phyloP scores from a whole-genome alignment of 2,329 filamentous ascomycete species.

The Myriosclerotinia scirpicola region DNA sequence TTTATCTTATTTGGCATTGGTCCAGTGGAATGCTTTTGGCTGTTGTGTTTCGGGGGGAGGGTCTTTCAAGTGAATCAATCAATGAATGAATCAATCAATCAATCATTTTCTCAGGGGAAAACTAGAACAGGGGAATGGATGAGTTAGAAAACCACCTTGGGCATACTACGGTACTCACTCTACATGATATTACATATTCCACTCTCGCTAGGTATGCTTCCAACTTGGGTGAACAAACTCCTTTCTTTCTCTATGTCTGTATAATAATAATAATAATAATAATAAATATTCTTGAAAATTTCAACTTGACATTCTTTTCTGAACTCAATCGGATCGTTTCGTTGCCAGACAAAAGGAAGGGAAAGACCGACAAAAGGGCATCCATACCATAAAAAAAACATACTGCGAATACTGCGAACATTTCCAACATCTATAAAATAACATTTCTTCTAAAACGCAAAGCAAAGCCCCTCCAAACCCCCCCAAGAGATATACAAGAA shows the following conservation, averaged over 20 bases:
- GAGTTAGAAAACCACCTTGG: neutral
- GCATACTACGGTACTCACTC: too few relatives aligned
- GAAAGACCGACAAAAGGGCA: neutral
- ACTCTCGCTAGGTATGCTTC: neutral
- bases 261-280: too few relatives aligned
- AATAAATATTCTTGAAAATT: too few relatives aligned
- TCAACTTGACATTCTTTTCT: neutral
- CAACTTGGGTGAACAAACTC: too few relatives aligned
- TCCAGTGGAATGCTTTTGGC: neutral
- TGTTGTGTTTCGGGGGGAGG: slow-evolving; percentile 4
- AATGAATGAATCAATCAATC: neutral
- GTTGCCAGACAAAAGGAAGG: too few relatives aligned
- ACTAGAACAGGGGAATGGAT: neutral
- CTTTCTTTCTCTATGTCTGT: too few relatives aligned
- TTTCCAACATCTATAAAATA: neutral
- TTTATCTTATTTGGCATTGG: neutral
- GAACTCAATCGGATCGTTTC: neutral
- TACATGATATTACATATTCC: too few relatives aligned
- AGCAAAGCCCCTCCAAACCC: too few relatives aligned
- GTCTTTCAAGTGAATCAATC: slow-evolving; percentile 7
- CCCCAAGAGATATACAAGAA: too few relatives aligned
- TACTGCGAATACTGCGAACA: neutral
- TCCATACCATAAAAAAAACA: neutral
- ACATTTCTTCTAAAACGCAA: too few relatives aligned
- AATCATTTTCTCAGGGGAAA: neutral